phyloP scores from a whole-genome alignment of 2,329 filamentous ascomycete genomes.

The Aciculosporium take region DNA sequence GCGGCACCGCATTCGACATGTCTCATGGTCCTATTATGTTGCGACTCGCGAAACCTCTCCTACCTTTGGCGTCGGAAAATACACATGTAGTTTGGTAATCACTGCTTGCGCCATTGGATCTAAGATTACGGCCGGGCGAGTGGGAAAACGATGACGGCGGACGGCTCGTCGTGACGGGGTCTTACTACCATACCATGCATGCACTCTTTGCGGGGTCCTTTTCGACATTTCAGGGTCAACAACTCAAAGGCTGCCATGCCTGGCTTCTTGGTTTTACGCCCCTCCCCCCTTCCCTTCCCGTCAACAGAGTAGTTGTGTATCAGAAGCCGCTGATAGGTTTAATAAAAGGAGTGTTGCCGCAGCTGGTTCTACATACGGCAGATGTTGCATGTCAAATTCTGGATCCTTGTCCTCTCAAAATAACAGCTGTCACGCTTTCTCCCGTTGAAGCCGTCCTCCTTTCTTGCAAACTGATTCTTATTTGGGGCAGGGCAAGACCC shows the following conservation, averaged over 20 bases:
- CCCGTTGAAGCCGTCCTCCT: background rate
- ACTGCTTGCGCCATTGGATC: no score
- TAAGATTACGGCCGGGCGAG: no score
- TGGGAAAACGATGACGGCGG: background rate
- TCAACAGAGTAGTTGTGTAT: background rate
- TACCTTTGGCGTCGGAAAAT: no score
- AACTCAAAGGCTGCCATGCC: background rate
- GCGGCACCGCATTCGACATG: no score
- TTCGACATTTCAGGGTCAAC: background rate
- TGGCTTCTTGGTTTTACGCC: background rate
- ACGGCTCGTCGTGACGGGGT: no score
- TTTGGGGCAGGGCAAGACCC: no score
- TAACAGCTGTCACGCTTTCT: background rate
- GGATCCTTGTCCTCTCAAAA: background rate
- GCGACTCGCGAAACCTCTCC: no score
- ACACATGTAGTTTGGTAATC: no score
- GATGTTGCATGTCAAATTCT: no score
- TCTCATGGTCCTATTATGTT: no score
- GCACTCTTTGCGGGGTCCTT: background rate
- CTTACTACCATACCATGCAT: background rate
- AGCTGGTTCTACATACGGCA: no score
- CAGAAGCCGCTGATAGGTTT: conserved; percentile 1
- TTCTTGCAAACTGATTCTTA: background rate
- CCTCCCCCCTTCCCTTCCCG: background rate
- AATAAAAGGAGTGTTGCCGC: background rate